phyloP scores from a whole-genome alignment of 2,329 filamentous ascomycete species.

The Colletotrichum caudatum region DNA sequence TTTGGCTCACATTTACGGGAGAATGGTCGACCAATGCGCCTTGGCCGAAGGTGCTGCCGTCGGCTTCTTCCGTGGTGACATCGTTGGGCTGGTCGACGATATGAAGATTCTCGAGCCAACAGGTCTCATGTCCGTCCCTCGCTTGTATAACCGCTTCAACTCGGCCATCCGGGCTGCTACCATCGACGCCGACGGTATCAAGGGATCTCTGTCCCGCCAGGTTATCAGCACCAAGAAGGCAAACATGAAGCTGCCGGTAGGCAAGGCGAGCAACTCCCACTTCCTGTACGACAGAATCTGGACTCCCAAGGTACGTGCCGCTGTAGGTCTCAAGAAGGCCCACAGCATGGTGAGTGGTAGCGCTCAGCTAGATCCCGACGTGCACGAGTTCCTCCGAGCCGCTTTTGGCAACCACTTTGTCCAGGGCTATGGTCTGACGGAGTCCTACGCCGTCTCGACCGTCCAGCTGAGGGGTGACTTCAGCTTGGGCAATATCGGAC shows the following conservation, averaged over 20 bases:
- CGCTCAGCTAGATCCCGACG: slow-evolving; percentile 87
- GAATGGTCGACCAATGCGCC: slow-evolving; percentile 81
- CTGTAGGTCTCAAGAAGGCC: slow-evolving; percentile 81
- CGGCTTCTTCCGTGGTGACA: slow-evolving; percentile 95
- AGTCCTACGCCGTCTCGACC: slow-evolving; percentile 84
- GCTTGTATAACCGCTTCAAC: slow-evolving; percentile 91
- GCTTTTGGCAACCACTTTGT: slow-evolving; percentile 82
- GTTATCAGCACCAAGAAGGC: slow-evolving; percentile 85
- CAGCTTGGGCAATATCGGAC: slow-evolving; percentile 84
- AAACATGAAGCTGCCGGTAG: slow-evolving; percentile 76
- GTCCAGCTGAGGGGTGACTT: slow-evolving; percentile 80
- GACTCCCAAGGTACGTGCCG: slow-evolving; percentile 87
- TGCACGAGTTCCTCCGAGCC: slow-evolving; percentile 90
- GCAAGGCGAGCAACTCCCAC: slow-evolving; percentile 83
- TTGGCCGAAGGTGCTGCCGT: slow-evolving; percentile 80
- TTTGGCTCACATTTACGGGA: slow-evolving; percentile 92
- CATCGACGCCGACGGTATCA: slow-evolving; percentile 81
- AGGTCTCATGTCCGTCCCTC: slow-evolving; percentile 87
- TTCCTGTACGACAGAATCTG: slow-evolving; percentile 87
- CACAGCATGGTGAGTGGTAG: slow-evolving; percentile 86
- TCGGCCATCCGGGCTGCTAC: slow-evolving; percentile 84
- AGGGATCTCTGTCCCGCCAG: slow-evolving; percentile 83
- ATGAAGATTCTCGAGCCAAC: slow-evolving; percentile 88
- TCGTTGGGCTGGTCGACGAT: slow-evolving; percentile 88
- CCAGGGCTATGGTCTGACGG: slow-evolving; percentile 95